A percentile compares a stretch with the other conserved stretches of the same genome.
phyloP scores from a whole-genome alignment of 2,329 filamentous ascomycete genomes.

The Colletotrichum euphorbiae region DNA sequence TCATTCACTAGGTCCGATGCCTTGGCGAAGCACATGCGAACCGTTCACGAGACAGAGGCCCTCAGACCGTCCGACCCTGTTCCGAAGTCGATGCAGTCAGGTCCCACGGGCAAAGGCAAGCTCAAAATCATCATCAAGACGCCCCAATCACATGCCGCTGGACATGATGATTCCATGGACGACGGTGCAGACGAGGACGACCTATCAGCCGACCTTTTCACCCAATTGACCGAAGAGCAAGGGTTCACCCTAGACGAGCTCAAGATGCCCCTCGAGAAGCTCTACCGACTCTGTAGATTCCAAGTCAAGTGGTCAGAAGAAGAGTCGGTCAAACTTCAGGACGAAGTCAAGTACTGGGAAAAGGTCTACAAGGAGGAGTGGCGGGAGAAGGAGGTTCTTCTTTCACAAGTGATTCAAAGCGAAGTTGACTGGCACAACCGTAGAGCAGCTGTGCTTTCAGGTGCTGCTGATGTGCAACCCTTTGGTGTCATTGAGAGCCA shows the following conservation, averaged over 20 bases:
- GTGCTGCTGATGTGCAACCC: constrained; percentile 59
- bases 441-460: constrained; percentile 65
- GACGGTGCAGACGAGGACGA: constrained; percentile 67
- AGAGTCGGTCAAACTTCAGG: constrained; percentile 72
- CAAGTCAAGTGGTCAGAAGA: constrained; percentile 80
- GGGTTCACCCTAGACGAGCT: constrained; percentile 76
- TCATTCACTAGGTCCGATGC: constrained; percentile 97
- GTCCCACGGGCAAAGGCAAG: constrained; percentile 60
- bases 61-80: constrained; percentile 83
- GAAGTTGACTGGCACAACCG: constrained; percentile 75
- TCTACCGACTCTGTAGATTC: constrained; percentile 75
- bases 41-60: constrained; percentile 96
- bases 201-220: constrained; percentile 69
- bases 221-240: constrained; percentile 65
- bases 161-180: constrained; percentile 65
- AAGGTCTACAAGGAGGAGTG: constrained; percentile 77
- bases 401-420: constrained; percentile 77
- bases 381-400: constrained; percentile 81
- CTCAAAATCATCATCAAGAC: constrained; percentile 75
- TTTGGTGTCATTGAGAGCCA: constrained; percentile 46
- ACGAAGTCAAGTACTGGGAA: constrained; percentile 75
- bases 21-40: constrained; percentile 97
- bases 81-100: constrained; percentile 73
- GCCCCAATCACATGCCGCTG: constrained; percentile 66
- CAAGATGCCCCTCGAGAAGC: constrained; percentile 66